Evolutionary conservation across 2,329 filamentous ascomycete genomes (phyloP), one percentile per base, ranked within the genome.

Genomic region (Bipolaris victoriae): DNA sequence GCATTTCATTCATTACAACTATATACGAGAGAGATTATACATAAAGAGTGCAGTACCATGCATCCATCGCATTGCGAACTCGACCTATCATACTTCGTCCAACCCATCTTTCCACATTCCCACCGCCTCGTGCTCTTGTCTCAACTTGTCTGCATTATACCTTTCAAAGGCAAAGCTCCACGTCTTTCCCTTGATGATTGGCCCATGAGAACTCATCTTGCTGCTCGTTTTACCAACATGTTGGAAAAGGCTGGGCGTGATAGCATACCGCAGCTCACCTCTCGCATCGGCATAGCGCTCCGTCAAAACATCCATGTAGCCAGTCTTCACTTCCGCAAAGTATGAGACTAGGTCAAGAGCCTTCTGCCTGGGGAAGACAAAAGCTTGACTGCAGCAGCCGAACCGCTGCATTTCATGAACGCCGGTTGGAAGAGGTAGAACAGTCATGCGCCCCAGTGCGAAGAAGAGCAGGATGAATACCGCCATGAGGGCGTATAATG

Each of bases 191-290:
- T 69, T 70, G 9, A 71, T 68, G 39, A 68, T 48, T 70, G 69
- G 20, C 66, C 67, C 44, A 53, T 60, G 3, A 53, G 55, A 11
- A 59, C 69, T 62, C 61, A 29, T 69, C 66, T 50, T 73, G 60
- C 60, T 79, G 79, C 76, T 81, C 61, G 71, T 76, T 29, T 72
- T 60, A 3, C 79, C 79, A n/a, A 81, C 65, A 63, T 82, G 80
- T 65, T 81, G 80, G 26, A 82, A 59, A 1, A 81, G 64, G 44
- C 72, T 76, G 1, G 79, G 80, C 7, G 73, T 77, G 22, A 81
- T 49, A 1, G 78, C 79, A 69, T 75, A 82, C 16, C 79, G 70
- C 40, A 76, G 56, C 58, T 78, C 69, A 2, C 65, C 63, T 15
- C 73, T 60, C 26, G 73, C 59, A 49, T 80, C 71, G 0, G 78